Percentiles rank a stretch among this genome's conserved stretches.
These are phyloP conservation scores for Apiospora aurea DNA, from an alignment of 2,329 filamentous ascomycete genomes.

Conservation along the genomic window DNA sequence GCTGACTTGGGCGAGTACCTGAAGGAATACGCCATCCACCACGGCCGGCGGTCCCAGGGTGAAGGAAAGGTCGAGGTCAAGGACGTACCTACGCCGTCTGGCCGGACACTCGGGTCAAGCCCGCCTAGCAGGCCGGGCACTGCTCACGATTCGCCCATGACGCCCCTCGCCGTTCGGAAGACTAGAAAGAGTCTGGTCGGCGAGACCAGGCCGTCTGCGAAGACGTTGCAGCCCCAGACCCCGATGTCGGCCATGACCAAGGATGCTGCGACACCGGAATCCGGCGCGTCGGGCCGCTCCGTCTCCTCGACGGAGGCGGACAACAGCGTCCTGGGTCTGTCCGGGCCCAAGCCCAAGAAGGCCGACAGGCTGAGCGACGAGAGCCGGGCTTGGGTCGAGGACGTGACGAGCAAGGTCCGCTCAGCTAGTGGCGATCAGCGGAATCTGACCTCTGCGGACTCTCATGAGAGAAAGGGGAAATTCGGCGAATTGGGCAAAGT, in stretches of 20 bases:
- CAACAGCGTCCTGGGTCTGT: constrained; percentile 70
- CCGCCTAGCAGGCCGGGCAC: constrained; percentile 51
- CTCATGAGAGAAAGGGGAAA: constrained; percentile 43
- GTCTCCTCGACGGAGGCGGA: constrained; percentile 63
- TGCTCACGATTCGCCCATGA: constrained; percentile 47
- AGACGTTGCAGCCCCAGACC: constrained; percentile 48
- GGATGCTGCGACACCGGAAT: constrained; percentile 50
- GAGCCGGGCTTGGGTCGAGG: constrained; percentile 82
- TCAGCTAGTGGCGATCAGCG: constrained; percentile 67
- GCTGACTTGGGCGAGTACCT: constrained; percentile 95
- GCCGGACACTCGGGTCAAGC: constrained; percentile 47
- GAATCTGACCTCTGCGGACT: constrained; percentile 39
- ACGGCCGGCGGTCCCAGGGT: constrained; percentile 72
- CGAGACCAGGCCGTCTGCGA: constrained; percentile 37
- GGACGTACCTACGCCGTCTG: constrained; percentile 50
- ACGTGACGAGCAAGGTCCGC: constrained; percentile 80
- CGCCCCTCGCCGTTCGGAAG: constrained; percentile 63
- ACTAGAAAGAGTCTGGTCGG: constrained; percentile 54
- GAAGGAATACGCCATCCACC: constrained; percentile 90
- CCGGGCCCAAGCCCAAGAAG: constrained; percentile 71
- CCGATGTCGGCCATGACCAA: constrained; percentile 46
- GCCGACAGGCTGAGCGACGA: constrained; percentile 73
- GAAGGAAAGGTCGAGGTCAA: constrained; percentile 66
- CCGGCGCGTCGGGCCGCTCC: constrained; percentile 54
- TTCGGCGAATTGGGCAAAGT: constrained; percentile 77